Base-by-base conservation (phyloP, 2,329 filamentous ascomycete genomes). In the Hysterium pulicare region DNA sequence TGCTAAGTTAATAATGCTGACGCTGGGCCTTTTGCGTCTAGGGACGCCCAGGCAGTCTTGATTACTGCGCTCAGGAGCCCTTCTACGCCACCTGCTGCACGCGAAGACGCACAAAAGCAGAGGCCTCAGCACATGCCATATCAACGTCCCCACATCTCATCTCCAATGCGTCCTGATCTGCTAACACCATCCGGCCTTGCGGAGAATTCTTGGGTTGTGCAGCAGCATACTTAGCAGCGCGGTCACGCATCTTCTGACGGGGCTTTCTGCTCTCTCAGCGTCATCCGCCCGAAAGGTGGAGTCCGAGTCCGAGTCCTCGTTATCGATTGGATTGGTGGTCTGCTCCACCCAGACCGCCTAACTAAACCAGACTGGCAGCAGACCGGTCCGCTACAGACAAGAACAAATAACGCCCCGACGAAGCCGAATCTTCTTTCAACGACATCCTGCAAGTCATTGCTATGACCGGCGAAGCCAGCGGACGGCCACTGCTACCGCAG, bases 381-480 rank as follows among this genome's bases (percentile, higher is more conserved):
- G 20, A 38, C 20, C 35, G 35, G 16, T 38, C 10, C 33, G 16
- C 17, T 38, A 9, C 35, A 38, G 35, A 20, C 35, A 26, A 38
- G 35, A 38, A 38, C 35, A 38, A 38, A 22, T 11, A 24, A 38
- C 35, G 35, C 20, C 35, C 38, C 38, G 23, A 16, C 13, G 15
- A 34, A 32, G 31, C 38, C 38, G n/a, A 34, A 13, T 34, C 15
- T 26, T 41, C 38, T 16, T 26, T 23, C 17, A 20, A 41, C 30
- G 20, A 24, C 38, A 30, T 15, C 23, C 15, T 11, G 15, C 24
- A 34, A 17, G 31, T 24, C 38, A 41, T 20, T 32, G 59, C 53
- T 58, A 85, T 86, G 82, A 78, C 81, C 55, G 76, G 77, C 69
- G 82, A 86, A 65, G 74, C 77, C 47, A 72, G 76, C 44, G 75